Evolutionary conservation across 768 basidiomycete genomes (phyloP), one percentile per base, ranked within the genome.

Genomic region (Macrolepiota fuliginosa): DNA sequence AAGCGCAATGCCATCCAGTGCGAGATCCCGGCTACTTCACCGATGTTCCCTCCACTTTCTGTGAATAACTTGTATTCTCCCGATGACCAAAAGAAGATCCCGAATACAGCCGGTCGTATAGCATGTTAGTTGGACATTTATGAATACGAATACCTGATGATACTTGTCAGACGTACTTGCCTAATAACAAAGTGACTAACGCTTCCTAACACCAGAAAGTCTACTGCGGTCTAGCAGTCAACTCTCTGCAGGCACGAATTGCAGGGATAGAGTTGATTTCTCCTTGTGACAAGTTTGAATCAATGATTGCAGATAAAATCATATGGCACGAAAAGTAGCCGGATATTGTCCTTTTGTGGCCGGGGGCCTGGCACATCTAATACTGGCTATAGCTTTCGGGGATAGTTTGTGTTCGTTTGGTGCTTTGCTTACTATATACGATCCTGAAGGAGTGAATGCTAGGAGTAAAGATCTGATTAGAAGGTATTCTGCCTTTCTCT

Each of bases 381-480:
- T 46, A n/a, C 27, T 13, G 36, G 47, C 36, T 51, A 46, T 12
- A 32, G 46, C 47, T 58, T 50, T 35, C 47, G 57, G 57, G 47
- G 63, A 59, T 40, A 68, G 63, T 54, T 56, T 54, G 54, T 59
- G 62, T 65, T 69, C 64, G 64, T 59, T 59, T 39, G 50, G 58
- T 42, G 39, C 22, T 45, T 9, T 40, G 15, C 39, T 42, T 59
- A 65, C 63, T 57, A 67, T 66, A 63, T 56, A 65, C 64, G 63
- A 65, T 27, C 56, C 53, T 65, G 56, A 56, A 25, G 55, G 60
- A 61, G 51, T 39, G 62, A 60, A 45, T 45, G 42, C 56, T 45
- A 54, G 64, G 56, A 62, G 62, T 54, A 57, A 65, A 40, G 66
- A 69, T 72, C 67, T 71, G 67, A 72, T 71, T 71, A 64, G 71